Evolutionary conservation across 371 early-diverging fungal genomes (phyloP), one percentile per base, ranked within the genome.

Genomic region (Rhizopus delemar): DNA sequence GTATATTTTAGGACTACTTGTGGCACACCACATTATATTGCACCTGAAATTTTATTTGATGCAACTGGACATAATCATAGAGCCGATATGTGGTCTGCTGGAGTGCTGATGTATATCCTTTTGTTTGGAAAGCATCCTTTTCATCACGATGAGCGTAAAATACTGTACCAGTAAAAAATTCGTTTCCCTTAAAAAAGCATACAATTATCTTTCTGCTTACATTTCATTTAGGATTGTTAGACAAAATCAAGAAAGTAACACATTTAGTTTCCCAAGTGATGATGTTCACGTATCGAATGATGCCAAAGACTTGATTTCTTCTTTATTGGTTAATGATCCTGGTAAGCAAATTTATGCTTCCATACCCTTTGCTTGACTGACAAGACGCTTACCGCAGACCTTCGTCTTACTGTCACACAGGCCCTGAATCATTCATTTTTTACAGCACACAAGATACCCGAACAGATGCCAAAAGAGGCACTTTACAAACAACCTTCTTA

Each of bases 71-170:
- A 99, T 73, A 92, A 96, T 53, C 96, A 86, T 72, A 96, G 95
- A 65, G 99, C 91, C 8, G 99, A 99, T 69, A 87, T 99, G 56
- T 99, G 99, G 99, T 93, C 97, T 4, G 70, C 98, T 2, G 99
- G 99, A 29, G 89, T 99, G 4, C 86, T 99, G 33, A 86, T 97
- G 90, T 96, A 86, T n/a, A 45, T n/a, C 7, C 46, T 45, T 13
- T 45, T 45, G 39, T 16, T 43, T 35, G 29, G 32, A 41, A 22
- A 8, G 33, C 99, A 99, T 7, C 99, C 99, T 2, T 99, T 99
- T 68, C 96, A 93, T 66, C 92, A 93, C 8, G 85, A 80, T 28
- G 90, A 93, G 13, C 88, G 93, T 12, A 87, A 90, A 49, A 82
- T 88, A 12, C 93, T 96, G 16, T 95, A 95, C 80, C 82, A 84